Evolutionary conservation across 352 stramenopile species (phyloP), one percentile per base, ranked within the genome.

Genomic region (Thalassiosira mediterranea): DNA sequence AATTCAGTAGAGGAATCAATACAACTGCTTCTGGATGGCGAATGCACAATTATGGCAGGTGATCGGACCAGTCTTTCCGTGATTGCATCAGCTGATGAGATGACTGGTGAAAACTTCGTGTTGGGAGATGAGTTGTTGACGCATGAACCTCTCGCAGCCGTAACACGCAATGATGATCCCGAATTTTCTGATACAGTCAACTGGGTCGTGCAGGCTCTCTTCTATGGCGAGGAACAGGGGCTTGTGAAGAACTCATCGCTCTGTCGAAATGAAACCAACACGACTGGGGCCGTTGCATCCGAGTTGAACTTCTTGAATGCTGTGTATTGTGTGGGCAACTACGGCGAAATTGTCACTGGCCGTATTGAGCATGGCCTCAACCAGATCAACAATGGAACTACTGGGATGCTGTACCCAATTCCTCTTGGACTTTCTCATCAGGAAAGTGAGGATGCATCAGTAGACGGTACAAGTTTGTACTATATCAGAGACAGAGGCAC

Each of bases 301-400:
- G 52, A 72, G 5, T 31, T 73, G 56, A 70, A 59, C 40, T 80
- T 59, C 40, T 34, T 74, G n/a, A 65, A 70, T 60, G 54, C 62
- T 37, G 54, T 80, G 11, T 70, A 70, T 25, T 80, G 71, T 46
- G 71, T 74, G 11, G 71, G 71, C 8, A 74, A 72, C 48, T 80
- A 70, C 52, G 26, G 5, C 4, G 54, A 80, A 23, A 2, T 73
- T 8, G 31, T 46, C 19, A 31, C 13, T 23, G 19, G 58, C 29
- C n/a, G n/a, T n/a, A 1, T 0, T 21, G 11, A 19, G 28, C 13
- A 34, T 42, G 4, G 31, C 48, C 15, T 15, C 15, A 23, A 25
- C 13, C 32, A 51, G 31, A 67, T 79, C 34, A 79, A 79, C 21
- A 51, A 73, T 44, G 70, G 70, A 42, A 62, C 61, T 29, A 79